Evolutionary conservation across 345 rosid species (phyloP).

Genomic region (Geranium brycei): DNA sequence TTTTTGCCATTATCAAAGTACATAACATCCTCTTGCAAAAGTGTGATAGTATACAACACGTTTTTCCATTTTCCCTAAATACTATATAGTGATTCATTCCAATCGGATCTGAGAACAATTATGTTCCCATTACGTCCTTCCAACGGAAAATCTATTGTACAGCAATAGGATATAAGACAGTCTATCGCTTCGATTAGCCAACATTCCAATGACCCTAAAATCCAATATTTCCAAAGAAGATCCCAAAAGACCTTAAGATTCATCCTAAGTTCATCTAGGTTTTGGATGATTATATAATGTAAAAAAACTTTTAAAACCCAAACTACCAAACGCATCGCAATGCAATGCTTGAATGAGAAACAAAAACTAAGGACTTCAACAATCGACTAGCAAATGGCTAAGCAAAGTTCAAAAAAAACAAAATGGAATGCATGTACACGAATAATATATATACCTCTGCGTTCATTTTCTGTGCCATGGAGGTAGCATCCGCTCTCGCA

Average conservation of each 20-base stretch:
- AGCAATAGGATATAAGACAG: too few relatives aligned
- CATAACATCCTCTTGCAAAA: too few relatives aligned
- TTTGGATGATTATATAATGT: too few relatives aligned
- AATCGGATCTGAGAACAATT: too few relatives aligned
- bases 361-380: not conserved
- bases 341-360: not conserved
- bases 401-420: conserved; percentile 3
- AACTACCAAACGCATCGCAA: not conserved
- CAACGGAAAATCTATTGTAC: not conserved
- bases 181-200: not conserved
- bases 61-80: too few relatives aligned
- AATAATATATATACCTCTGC: conserved; percentile 60
- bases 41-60: too few relatives aligned
- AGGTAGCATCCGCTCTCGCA: conserved; percentile 58
- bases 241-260: too few relatives aligned
- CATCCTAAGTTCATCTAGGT: too few relatives aligned
- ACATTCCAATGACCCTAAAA: not conserved
- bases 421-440: not conserved
- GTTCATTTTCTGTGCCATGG: conserved; percentile 41
- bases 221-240: not conserved
- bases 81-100: too few relatives aligned
- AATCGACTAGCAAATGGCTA: conserved; percentile 1
- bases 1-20: too few relatives aligned
- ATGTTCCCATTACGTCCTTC: not conserved
- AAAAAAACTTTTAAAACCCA: not conserved